A percentile compares a stretch with the other conserved stretches of the same genome.
Conservation (phyloP, 805 yeast genomes). For the Starmerella roubikii region DNA sequence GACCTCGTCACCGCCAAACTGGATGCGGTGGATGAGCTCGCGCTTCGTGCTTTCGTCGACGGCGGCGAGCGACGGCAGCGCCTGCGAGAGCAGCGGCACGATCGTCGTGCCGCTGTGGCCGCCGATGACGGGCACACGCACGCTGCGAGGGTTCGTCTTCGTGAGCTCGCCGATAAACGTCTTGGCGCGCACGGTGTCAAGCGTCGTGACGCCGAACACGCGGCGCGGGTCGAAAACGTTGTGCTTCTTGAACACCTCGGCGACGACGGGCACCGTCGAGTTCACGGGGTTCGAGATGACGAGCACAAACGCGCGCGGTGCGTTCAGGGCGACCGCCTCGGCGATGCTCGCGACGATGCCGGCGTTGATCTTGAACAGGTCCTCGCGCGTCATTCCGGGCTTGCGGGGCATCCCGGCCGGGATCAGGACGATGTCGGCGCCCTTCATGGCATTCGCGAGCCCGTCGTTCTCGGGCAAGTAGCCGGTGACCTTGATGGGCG, state of each 20-base stretch:
- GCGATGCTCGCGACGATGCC: constrained; percentile 64
- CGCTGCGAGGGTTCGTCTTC: constrained; percentile 35
- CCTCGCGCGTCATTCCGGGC: constrained; percentile 92
- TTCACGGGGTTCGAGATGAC: constrained; percentile 90
- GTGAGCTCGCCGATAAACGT: constrained; percentile 53
- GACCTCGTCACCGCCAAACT: constrained; percentile 94
- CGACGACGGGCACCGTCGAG: constrained; percentile 82
- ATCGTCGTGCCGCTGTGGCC: constrained; percentile 95
- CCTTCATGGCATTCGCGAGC: constrained; percentile 53
- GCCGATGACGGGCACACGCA: constrained; percentile 62
- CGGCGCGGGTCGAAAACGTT: constrained; percentile 58
- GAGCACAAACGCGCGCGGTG: constrained; percentile 64
- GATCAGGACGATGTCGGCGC: constrained; percentile 74
- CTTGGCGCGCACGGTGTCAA: constrained; percentile 79
- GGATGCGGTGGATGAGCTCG: constrained; percentile 73
- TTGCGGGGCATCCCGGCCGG: constrained; percentile 91
- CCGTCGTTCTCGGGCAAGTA: constrained; percentile 51
- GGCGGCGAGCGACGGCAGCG: constrained; percentile 27
- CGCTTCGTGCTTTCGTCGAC: constrained; percentile 31
- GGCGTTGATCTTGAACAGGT: constrained; percentile 71
- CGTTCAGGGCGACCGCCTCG: constrained; percentile 53
- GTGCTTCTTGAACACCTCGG: constrained; percentile 56
- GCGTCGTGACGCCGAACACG: constrained; percentile 77
- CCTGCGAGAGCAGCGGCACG: constrained; percentile 60
- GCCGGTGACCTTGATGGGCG: constrained; percentile 47